Evolutionary conservation across 192 early-diverging fungal genomes (phyloP), one percentile per base, ranked within the genome.

Genomic region (Backusella circina): DNA sequence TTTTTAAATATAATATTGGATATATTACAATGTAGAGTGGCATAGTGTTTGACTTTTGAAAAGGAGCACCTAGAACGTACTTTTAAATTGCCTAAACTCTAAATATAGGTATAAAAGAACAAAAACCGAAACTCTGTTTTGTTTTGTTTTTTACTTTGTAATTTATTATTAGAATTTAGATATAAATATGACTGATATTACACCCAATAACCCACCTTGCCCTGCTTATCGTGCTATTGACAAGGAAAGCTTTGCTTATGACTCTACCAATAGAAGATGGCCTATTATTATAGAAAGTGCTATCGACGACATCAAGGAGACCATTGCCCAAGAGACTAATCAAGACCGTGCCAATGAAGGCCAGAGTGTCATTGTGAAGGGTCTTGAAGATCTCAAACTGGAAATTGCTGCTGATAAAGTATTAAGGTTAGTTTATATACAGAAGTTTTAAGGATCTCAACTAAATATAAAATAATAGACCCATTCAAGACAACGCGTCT

Each of bases 271-370:
- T 66, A 85, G 90, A 74, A 87, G 96, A 21, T 87, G 95, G 65
- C 96, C 96, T 4, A 89, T 93, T 50, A 97, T 96, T 66, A 80
- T 97, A 32, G 92, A 93, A 26, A 91, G 92, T 75, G 86, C 88
- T 26, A 88, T 97, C 64, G 90, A 94, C 76, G 86, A 90, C 71
- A 76, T 95, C 57, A 90, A 90, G 77, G 79, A 87, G 16, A 67
- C 86, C n/a, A 77, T 89, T 67, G 54, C 37, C 1, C 65, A 81
- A 61, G 76, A 78, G 5, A 50, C 39, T 5, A 38, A 77, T n/a
- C 67, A 79, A 21, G 33, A 71, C 0, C 86, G 88, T 26, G 81
- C 76, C 15, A 72, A 84, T 35, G 92, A 95, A 80, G 94, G 88
- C 44, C 92, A 92, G 74, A 28, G 0, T 23, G 73, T 74, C 54